Base-by-base conservation (phyloP, 2,329 filamentous ascomycete species). In the Neocatenulostroma microsporum region DNA sequence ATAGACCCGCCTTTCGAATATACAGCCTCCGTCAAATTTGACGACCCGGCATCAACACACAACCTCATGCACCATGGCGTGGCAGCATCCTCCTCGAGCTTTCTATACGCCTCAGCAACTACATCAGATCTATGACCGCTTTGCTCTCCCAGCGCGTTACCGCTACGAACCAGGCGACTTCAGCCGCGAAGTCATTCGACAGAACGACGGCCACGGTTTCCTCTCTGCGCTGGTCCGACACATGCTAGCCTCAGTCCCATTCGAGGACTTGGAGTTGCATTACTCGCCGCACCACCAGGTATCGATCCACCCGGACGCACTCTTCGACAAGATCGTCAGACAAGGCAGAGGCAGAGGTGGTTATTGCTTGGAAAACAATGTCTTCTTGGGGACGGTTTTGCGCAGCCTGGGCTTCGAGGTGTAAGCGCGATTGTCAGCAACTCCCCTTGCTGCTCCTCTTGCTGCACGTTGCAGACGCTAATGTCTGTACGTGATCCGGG, bases 341-440 rank as follows among this genome's bases (percentile, higher is more conserved):
- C 39, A 70, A 2, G 59, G 60, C 19, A 44, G 38, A 30, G 62
- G 64, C 2, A 55, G 72, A 30, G 74, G 75, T 23, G 75, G 74
- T 2, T 78, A 78, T 41, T 78, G 74, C 53, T 74, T 78, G 70
- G 74, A 78, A 52, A 73, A 68, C 41, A 74, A 73, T 23, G 54
- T 58, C 4, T 56, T 78, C 23, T 70, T 77, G 40, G 65, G 62
- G 5, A 65, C 62, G 2, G 54, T 78, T 7, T 49, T 78, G 33
- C 58, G 63, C 18, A 68, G 65, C 0, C 48, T 78, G 19, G 73
- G 73, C 0, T 77, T 69, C 45, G 51, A 50, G 10, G 34, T 66
- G 34, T 37, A 30, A 37, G 34, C 20, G n/a, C 8, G 20, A 18
- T 14, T 14, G 10, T 11, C 8, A 10, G 15, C 13, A 9, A 14